phyloP scores from a whole-genome alignment of 2,329 filamentous ascomycete species.

The Botryotinia calthae region DNA sequence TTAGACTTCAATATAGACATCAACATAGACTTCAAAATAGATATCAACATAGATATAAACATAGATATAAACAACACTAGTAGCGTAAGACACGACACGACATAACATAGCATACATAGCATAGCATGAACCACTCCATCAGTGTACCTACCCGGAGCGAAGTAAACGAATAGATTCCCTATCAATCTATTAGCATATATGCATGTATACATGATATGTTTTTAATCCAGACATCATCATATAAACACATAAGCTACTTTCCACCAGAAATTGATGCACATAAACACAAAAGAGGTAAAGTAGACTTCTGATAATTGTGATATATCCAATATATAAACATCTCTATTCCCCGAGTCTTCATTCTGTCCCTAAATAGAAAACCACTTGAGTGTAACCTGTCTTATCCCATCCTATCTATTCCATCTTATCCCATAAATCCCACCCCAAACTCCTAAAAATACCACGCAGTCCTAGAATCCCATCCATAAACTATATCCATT shows the following conservation, averaged over 20 bases:
- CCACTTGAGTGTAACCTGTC: not conserved
- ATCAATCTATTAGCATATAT: too few species aligned
- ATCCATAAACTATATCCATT: not conserved
- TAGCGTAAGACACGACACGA: too few species aligned
- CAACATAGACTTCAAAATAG: too few species aligned
- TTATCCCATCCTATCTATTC: not conserved
- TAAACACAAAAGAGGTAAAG: not conserved
- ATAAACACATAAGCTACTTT: not conserved
- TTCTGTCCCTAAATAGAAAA: not conserved
- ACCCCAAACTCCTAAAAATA: not conserved
- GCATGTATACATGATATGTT: not conserved
- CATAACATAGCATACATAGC: too few species aligned
- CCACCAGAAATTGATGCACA: not conserved
- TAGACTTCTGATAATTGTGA: not conserved
- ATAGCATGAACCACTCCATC: not conserved
- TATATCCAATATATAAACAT: not conserved
- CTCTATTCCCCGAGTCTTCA: not conserved
- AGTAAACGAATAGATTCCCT: not conserved
- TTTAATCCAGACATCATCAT: not conserved
- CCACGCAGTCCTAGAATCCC: not conserved
- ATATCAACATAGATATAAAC: too few species aligned
- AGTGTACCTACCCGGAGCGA: not conserved
- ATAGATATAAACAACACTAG: too few species aligned
- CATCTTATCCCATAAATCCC: not conserved
- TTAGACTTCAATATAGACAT: too few species aligned